Conservation (phyloP, 257 asterid species). For the Plantago ovata region DNA sequence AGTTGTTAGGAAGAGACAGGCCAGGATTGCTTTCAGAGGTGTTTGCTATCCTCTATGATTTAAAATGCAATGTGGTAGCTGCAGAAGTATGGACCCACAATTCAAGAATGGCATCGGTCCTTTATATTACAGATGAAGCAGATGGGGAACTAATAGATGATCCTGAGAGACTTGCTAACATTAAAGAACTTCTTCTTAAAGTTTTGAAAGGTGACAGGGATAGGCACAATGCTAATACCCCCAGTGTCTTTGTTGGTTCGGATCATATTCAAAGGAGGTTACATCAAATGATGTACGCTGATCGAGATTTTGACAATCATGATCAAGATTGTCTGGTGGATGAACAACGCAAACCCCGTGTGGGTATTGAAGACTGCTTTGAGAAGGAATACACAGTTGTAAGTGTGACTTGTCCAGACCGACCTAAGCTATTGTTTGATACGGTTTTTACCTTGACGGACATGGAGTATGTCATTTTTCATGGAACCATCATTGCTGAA, state of each 20-base stretch:
- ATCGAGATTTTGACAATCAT: constrained; percentile 50
- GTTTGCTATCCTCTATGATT: constrained; percentile 78
- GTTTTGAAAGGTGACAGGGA: constrained; percentile 64
- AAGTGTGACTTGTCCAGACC: constrained; percentile 42
- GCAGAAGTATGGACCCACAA: constrained; percentile 97
- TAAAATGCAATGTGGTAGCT: constrained; percentile 67
- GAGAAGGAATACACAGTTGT: constrained; percentile 57
- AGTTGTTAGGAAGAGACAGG: constrained; percentile 73
- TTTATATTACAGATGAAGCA: constrained; percentile 67
- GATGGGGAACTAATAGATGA: constrained; percentile 51
- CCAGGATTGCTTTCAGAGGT: constrained; percentile 83
- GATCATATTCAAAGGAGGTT: constrained; percentile 72
- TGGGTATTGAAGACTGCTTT: constrained; percentile 39
- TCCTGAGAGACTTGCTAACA: constrained; percentile 49
- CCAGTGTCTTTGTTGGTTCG: constrained; percentile 61
- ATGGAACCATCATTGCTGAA: constrained; percentile 50
- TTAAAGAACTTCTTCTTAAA: constrained; percentile 61
- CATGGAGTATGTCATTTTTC: constrained; percentile 62
- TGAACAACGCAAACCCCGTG: constrained; percentile 33
- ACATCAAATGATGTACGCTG: constrained; percentile 87
- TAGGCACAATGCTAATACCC: constrained; percentile 61
- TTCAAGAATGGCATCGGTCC: constrained; percentile 79
- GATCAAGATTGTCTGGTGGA: constrained; percentile 3
- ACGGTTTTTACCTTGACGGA: constrained; percentile 65
- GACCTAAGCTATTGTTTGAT: constrained; percentile 70